phyloP scores from a whole-genome alignment of 257 asterid genomes.

The Dorcoceras hygrometricum region DNA sequence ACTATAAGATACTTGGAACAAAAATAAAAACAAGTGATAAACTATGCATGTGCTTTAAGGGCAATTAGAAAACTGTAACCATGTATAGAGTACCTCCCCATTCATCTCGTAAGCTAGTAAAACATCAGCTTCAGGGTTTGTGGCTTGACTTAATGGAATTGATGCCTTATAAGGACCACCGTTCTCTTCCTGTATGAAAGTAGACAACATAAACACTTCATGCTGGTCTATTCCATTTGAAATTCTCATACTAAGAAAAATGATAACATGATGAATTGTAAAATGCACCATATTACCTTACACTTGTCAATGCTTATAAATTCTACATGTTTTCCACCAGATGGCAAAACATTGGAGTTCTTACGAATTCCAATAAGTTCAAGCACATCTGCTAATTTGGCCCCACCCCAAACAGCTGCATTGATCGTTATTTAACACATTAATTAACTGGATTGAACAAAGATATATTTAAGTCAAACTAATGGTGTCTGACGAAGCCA shows the following conservation, averaged over 20 bases:
- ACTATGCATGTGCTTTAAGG: not conserved
- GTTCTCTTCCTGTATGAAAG: constrained; percentile 69
- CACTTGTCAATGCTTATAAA: constrained; percentile 96
- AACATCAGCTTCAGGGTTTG: constrained; percentile 91
- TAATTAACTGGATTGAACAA: constrained; percentile 6
- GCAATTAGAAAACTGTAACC: not conserved
- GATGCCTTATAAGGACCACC: constrained; percentile 99
- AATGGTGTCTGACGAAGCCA: not conserved
- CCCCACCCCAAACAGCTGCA: constrained; percentile 97
- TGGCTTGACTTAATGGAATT: constrained; percentile 82
- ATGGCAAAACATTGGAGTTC: constrained; percentile 49
- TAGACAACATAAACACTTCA: not conserved
- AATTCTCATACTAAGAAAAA: constrained; percentile 13
- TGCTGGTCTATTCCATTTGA: constrained; percentile 21
- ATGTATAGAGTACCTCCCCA: constrained; percentile 62
- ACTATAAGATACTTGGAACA: not conserved
- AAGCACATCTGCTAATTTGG: constrained; percentile 88
- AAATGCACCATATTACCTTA: constrained; percentile 52
- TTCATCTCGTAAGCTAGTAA: constrained; percentile 97
- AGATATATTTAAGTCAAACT: not conserved
- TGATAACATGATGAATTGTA: constrained; percentile 9
- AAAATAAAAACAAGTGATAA: not conserved
- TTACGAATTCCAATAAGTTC: constrained; percentile 76
- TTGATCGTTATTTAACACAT: constrained; percentile 16
- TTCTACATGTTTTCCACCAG: constrained; percentile 87